Base-by-base conservation (phyloP, 805 yeast species). In the Candida ficus region DNA sequence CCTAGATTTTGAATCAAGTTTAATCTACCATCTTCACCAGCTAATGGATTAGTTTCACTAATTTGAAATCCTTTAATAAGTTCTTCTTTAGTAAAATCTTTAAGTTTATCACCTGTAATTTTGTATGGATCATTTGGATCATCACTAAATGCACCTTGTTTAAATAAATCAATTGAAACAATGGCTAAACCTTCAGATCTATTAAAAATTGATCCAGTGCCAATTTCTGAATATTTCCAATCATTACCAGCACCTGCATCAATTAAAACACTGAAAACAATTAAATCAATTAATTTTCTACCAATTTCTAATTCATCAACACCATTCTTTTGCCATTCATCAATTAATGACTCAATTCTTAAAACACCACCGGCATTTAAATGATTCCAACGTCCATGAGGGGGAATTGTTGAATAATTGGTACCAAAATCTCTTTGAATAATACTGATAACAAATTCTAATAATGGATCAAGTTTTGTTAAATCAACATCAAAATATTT, bases 381-480 rank as follows among this genome's bases (percentile, higher is more conserved):
- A 55, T 79, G 85, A 49, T 77, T 83, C 75, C 79, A 78, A 41
- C 86, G 65, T 2, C 85, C 85, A 56, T 79, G 85, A 8, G 81
- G 77, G 4, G 86, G 84, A 39, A 79, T 79, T 2, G 57, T 46
- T 4, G 56, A 51, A 27, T 69, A 68, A 20, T 70, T 60, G 3
- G 66, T 60, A 0, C 68, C 70, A 45, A 70, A 79, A 33, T 72
- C 73, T 11, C 68, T 58, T 14, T 56, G 55, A 12, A 79, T 68
- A 5, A 58, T 54, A n/a, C 35, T 30, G 33, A 64, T 54, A 5
- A 78, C 73, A 51, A 62, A 77, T 5, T 64, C 68, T 20, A 75
- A 71, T 32, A 73, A 70, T 0, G 42, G 49, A 18, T 62, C 66
- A 19, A 78, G 38, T 39, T 70, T 63, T 7, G 60, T 37, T 19